phyloP scores from a whole-genome alignment of 345 rosid species.

The Moringa oleifera region DNA sequence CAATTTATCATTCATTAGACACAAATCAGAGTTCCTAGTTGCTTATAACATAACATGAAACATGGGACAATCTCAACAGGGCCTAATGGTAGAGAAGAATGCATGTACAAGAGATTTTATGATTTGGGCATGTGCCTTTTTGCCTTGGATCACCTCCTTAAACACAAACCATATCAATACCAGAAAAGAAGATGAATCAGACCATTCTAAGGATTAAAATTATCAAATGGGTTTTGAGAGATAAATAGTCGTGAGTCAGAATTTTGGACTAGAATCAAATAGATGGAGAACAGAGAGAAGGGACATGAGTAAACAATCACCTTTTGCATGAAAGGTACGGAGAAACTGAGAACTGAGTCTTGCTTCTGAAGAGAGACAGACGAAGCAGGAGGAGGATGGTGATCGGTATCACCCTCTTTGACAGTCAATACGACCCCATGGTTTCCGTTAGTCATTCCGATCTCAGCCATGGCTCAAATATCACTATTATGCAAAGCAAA shows the following conservation, averaged over 20 bases:
- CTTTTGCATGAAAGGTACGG: constrained; percentile 81
- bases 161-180: no score
- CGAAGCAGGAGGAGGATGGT: constrained; percentile 15
- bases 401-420: constrained; percentile 27
- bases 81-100: no score
- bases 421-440: constrained; percentile 47
- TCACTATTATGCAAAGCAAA: no score
- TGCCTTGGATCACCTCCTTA: no score
- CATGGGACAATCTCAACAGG: no score
- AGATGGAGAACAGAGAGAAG: background rate
- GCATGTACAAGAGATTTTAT: no score
- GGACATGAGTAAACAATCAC: constrained; percentile 16
- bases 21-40: background rate
- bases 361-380: constrained; percentile 26
- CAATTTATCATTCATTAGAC: background rate
- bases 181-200: no score
- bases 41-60: background rate
- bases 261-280: no score
- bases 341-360: constrained; percentile 36
- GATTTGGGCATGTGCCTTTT: no score
- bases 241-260: no score
- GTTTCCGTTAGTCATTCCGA: constrained; percentile 22
- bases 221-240: constrained; percentile 3
- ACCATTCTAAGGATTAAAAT: no score
- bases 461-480: constrained; percentile 43